Evolutionary conservation across 2,329 filamentous ascomycete genomes (phyloP).

Genomic region (Microcyclospora tardicrescens): DNA sequence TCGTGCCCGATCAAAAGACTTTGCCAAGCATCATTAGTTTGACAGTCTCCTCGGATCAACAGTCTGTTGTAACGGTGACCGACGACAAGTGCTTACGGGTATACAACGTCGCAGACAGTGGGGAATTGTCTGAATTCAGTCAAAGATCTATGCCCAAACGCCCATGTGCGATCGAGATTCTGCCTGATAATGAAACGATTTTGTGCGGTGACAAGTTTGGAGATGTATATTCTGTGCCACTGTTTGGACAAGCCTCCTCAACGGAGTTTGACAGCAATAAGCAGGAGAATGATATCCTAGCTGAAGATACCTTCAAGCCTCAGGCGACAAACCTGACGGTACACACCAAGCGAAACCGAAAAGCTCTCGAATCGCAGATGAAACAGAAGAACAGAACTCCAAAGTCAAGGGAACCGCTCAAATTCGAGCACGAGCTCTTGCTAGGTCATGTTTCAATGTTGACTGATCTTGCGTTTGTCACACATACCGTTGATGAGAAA

Average conservation of each 20-base stretch:
- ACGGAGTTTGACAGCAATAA: constrained; percentile 21
- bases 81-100: constrained; percentile 88
- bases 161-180: constrained; percentile 62
- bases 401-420: constrained; percentile 31
- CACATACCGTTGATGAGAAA: constrained; percentile 33
- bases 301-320: constrained; percentile 29
- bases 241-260: constrained; percentile 35
- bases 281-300: not conserved
- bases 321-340: constrained; percentile 47
- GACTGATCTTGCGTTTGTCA: constrained; percentile 54
- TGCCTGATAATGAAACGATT: constrained; percentile 57
- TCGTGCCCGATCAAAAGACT: constrained; percentile 11
- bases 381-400: constrained; percentile 33
- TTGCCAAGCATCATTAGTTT: constrained; percentile 57
- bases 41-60: constrained; percentile 48
- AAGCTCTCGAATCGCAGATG: constrained; percentile 44
- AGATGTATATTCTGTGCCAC: constrained; percentile 80
- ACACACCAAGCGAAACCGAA: constrained; percentile 47
- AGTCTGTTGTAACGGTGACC: constrained; percentile 64
- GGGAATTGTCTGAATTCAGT: constrained; percentile 53
- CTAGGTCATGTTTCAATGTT: constrained; percentile 94
- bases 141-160: constrained; percentile 81
- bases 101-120: constrained; percentile 53
- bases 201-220: constrained; percentile 90
- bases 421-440: constrained; percentile 64